Evolutionary conservation across 768 basidiomycete genomes (phyloP).

Genomic region (Leccinum boreale): DNA sequence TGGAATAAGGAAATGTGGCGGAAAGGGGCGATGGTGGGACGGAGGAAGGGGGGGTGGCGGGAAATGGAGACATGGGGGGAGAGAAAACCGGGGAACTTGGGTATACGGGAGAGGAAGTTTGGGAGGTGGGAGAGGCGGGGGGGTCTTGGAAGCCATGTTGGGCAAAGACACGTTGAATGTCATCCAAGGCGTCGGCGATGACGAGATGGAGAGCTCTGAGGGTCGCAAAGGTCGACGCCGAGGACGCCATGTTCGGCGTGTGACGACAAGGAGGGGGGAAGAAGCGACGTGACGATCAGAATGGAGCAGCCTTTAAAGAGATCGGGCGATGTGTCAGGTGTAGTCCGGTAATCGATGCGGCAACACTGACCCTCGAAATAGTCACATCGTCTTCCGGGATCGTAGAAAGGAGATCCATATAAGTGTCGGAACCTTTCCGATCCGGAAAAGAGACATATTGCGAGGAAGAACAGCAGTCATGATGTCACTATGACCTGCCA

Average conservation of each 20-base stretch:
- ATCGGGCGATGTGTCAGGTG: background rate
- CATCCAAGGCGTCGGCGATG: constrained; percentile 64
- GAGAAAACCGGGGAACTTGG: constrained; percentile 33
- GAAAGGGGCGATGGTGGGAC: constrained; percentile 31
- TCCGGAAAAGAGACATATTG: constrained; percentile 7
- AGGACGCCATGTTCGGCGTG: constrained; percentile 19
- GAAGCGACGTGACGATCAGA: constrained; percentile 3
- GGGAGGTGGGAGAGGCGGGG: constrained; percentile 12
- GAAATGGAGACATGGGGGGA: constrained; percentile 23
- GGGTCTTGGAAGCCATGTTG: constrained; percentile 9
- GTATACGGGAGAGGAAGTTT: constrained; percentile 16
- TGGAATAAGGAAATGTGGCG: constrained; percentile 20
- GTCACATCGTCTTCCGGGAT: constrained; percentile 13
- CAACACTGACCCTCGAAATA: constrained; percentile 9
- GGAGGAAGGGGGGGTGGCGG: constrained; percentile 25
- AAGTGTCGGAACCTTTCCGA: constrained; percentile 17
- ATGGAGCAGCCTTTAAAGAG: constrained; percentile 16
- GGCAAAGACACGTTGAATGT: constrained; percentile 60
- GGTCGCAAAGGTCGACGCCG: constrained; percentile 57
- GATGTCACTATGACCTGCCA: background rate
- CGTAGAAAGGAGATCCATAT: constrained; percentile 10
- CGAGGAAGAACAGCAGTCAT: constrained; percentile 9
- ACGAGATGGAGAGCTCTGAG: constrained; percentile 63
- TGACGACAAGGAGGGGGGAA: constrained; percentile 10
- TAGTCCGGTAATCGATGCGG: too few species aligned